phyloP scores from a whole-genome alignment of 179 eudicot species.

The Camellia oleifera region DNA sequence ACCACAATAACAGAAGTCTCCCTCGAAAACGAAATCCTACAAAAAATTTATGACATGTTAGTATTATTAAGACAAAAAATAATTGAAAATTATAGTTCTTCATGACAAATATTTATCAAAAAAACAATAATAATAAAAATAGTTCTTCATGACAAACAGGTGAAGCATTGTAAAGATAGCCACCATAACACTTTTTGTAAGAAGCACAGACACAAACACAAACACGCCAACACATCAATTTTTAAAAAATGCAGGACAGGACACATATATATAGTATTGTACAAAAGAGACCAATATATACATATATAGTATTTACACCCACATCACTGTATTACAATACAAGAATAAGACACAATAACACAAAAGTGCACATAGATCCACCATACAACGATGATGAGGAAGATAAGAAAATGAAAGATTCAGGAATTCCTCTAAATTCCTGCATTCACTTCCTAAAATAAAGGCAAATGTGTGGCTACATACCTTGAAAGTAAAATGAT shows the following conservation, averaged over 20 bases:
- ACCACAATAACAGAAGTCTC: conserved; percentile 53
- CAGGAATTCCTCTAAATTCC: background rate
- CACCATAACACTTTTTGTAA: background rate
- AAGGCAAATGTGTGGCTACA: background rate
- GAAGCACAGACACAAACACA: no score
- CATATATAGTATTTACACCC: no score
- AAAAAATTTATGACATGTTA: conserved; percentile 12
- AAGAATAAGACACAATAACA: background rate
- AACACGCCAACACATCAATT: no score
- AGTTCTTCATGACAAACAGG: background rate
- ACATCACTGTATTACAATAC: background rate
- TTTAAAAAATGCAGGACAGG: no score
- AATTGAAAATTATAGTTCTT: conserved; percentile 7
- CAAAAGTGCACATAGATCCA: background rate
- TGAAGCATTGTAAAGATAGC: background rate
- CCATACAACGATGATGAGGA: background rate
- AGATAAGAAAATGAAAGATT: background rate
- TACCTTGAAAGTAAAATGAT: background rate
- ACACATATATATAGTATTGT: no score
- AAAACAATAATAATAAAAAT: background rate
- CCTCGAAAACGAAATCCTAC: conserved; percentile 58
- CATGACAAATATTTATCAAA: background rate
- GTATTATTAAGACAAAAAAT: conserved; percentile 4
- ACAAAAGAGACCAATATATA: no score
- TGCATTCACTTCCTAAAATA: background rate